These are phyloP conservation scores for Cladosporium sp. DNA, from an alignment of 2,329 filamentous ascomycete species.

Conservation along the genomic window DNA sequence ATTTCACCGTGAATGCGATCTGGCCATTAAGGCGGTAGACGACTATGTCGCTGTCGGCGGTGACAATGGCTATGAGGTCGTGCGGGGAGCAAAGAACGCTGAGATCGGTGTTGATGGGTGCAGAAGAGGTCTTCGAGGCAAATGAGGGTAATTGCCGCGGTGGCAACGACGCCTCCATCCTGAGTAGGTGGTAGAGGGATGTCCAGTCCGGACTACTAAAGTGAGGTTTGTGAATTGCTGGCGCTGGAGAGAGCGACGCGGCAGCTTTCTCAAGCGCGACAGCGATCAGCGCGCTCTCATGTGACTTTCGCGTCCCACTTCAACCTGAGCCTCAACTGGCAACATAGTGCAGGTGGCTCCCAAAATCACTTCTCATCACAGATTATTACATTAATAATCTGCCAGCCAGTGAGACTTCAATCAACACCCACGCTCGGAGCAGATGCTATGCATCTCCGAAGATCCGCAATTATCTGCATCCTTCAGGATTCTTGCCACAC, in stretches of 20 bases:
- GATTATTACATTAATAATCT: no score
- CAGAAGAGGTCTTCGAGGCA: neutral
- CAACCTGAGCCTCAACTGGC: no score
- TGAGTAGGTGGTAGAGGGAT: neutral
- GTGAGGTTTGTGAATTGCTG: neutral
- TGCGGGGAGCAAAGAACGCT: conserved; percentile 76
- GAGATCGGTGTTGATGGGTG: conserved; percentile 49
- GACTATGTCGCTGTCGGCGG: conserved; percentile 59
- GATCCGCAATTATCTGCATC: no score
- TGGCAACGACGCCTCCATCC: neutral
- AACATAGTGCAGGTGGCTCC: no score
- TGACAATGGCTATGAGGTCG: conserved; percentile 72
- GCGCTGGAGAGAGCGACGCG: neutral
- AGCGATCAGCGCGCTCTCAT: neutral
- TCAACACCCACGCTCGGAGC: no score
- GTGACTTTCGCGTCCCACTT: neutral
- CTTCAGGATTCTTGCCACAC: no score
- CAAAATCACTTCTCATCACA: no score
- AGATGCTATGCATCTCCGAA: no score
- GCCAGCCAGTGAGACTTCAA: no score
- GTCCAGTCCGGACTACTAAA: neutral
- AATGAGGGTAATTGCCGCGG: neutral
- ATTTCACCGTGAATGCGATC: conserved; percentile 50
- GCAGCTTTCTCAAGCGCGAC: conserved; percentile 1
- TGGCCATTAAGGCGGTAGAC: conserved; percentile 77